Conservation (phyloP, 2,329 filamentous ascomycete genomes). For the Fusarium drepaniforme region DNA sequence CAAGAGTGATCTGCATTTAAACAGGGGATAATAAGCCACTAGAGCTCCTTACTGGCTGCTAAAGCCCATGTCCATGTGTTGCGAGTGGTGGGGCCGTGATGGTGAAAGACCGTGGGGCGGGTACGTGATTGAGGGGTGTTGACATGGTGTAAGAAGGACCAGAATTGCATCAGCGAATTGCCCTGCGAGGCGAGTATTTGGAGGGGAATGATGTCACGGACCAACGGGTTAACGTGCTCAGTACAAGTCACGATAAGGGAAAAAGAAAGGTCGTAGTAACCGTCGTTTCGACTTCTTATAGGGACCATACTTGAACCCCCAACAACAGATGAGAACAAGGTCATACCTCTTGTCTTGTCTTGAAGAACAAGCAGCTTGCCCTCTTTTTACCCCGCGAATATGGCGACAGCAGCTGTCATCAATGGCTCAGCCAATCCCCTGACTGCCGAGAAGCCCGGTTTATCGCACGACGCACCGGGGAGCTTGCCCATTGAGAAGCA, state of each 20-base stretch:
- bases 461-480: slow-evolving; percentile 3
- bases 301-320: background rate
- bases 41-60: background rate
- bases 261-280: slow-evolving; percentile 2
- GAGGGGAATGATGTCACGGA: slow-evolving; percentile 31
- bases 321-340: background rate
- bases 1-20: slow-evolving; percentile 1
- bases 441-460: slow-evolving; percentile 7
- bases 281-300: background rate
- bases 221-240: slow-evolving; percentile 35
- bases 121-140: slow-evolving; percentile 34
- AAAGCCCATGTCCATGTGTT: background rate
- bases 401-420: slow-evolving; percentile 21
- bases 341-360: background rate
- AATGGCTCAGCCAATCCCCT: slow-evolving; percentile 15
- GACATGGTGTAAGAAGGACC: slow-evolving; percentile 23
- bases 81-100: slow-evolving; percentile 33
- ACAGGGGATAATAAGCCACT: background rate
- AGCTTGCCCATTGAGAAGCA: slow-evolving; percentile 11
- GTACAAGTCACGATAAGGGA: slow-evolving; percentile 7
- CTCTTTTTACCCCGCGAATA: background rate
- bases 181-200: slow-evolving; percentile 1
- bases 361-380: background rate
- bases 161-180: slow-evolving; percentile 17
- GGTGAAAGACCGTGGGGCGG: slow-evolving; percentile 42